A percentile compares a stretch with the other conserved stretches of the same genome.
Evolutionary conservation across 2,329 filamentous ascomycete genomes (phyloP).

Genomic region (Thermoascus crustaceus): DNA sequence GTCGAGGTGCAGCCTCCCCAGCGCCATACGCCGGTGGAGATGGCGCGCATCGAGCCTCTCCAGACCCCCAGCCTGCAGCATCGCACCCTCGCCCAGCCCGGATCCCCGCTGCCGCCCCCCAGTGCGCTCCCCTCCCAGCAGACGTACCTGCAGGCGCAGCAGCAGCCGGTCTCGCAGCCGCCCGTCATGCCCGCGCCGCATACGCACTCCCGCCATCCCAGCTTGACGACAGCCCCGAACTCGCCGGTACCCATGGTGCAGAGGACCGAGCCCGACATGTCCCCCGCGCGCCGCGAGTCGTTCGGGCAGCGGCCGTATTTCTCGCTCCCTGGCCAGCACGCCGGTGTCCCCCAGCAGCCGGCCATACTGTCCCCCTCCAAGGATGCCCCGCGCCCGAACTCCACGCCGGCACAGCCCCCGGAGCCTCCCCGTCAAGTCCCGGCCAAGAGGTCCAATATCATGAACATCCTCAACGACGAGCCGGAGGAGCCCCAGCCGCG

Average conservation of each 20-base stretch:
- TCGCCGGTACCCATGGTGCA: constrained; percentile 24
- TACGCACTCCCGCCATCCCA: constrained; percentile 30
- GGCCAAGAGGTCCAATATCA: constrained; percentile 43
- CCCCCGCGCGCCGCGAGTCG: constrained; percentile 29
- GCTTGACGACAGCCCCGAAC: constrained; percentile 26
- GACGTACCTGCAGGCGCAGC: constrained; percentile 22
- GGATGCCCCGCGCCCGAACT: constrained; percentile 26
- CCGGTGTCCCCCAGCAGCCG: constrained; percentile 20
- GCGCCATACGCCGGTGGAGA: constrained; percentile 25
- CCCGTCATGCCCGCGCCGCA: constrained; percentile 19
- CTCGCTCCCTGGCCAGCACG: constrained; percentile 18
- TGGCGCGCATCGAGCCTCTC: constrained; percentile 27
- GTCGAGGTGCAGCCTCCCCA: constrained; percentile 24
- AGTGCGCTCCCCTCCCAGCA: constrained; percentile 15
- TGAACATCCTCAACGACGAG: constrained; percentile 42
- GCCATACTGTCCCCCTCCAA: constrained; percentile 28
- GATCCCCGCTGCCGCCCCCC: constrained; percentile 15
- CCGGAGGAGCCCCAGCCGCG: constrained; percentile 39
- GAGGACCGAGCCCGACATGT: constrained; percentile 24
- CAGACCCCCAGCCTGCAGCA: constrained; percentile 15
- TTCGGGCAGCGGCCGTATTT: constrained; percentile 28
- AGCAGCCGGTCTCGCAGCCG: constrained; percentile 9
- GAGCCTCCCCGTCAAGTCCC: constrained; percentile 36
- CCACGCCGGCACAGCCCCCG: constrained; percentile 21
- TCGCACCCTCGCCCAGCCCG: constrained; percentile 8